Evolutionary conservation across 176 grass and related monocot genomes (phyloP).

Genomic region (Eremochloa ophiuroides): DNA sequence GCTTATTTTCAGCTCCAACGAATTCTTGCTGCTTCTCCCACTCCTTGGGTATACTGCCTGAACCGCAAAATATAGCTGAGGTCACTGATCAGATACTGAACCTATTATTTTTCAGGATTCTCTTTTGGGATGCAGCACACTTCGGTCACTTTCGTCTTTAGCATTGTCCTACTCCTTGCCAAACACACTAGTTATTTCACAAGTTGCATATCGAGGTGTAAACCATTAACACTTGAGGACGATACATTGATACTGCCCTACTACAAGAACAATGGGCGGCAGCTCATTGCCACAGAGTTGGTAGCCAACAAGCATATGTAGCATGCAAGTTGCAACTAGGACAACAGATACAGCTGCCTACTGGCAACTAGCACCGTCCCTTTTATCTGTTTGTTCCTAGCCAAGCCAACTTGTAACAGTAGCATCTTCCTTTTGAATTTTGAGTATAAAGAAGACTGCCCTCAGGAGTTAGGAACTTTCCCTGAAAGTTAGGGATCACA

Average conservation of each 20-base stretch:
- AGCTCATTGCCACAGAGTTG: background rate
- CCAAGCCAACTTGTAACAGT: background rate
- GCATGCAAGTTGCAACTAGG: background rate
- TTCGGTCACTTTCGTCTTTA: conserved; percentile 1
- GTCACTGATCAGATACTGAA: background rate
- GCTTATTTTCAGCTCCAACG: no score
- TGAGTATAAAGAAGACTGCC: background rate
- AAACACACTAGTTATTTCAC: background rate
- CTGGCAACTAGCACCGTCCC: background rate
- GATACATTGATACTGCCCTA: background rate
- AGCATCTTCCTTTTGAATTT: background rate
- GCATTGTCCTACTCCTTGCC: background rate
- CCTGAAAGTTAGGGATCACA: background rate
- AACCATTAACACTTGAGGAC: background rate
- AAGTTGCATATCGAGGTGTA: background rate
- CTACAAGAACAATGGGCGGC: background rate
- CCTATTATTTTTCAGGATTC: background rate
- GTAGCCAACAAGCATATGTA: background rate
- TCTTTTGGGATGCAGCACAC: background rate
- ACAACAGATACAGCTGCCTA: background rate
- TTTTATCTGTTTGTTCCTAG: background rate
- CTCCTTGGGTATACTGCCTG: no score
- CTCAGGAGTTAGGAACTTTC: background rate
- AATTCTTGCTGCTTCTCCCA: no score
- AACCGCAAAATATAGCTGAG: background rate